Evolutionary conservation across 2,329 filamentous ascomycete genomes (phyloP), one percentile per base, ranked within the genome.

Genomic region (Aspergillus flavus): DNA sequence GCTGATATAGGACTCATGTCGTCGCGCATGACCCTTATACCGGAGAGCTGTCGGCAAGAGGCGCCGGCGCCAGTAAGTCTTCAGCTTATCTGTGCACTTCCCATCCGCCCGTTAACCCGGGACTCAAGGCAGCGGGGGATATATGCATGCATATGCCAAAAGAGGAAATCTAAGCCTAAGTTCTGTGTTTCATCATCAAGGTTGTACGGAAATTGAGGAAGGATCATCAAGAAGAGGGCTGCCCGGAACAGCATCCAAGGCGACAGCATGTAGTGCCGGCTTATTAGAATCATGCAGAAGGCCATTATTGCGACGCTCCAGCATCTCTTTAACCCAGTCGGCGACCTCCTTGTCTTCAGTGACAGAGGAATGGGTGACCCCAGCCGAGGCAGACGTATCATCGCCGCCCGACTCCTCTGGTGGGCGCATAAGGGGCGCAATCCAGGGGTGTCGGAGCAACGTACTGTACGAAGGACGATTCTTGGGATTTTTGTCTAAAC

Each of bases 401-500:
- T 73, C 43, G 26, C 58, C 71, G 64, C 92, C 89, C 0, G 48
- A n/a, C 28, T 93, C 92, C 1, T 88, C 91, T n/a, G 88, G 85
- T 2, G 92, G 92, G 69, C 93, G 91, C 66, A 89, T 86, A 43
- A 97, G 83, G 1, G 87, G 84, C 10, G 88, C 85, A 6, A 99
- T 85, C 95, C 95, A 99, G 32, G 92, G 88, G 74, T 98, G 94
- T 71, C 92, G 88, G 12, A 99, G 85, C 6, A 99, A 86, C 84
- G 92, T 93, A 58, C 90, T 88, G 75, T 99, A 99, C 0, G 91
- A 95, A n/a, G 94, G 94, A n/a, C 95, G 89, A 64, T 96, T 87
- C 69, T 92, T 91, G 10, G 95, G 92, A 26, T 92, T 91, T 78
- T 99, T 99, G 83, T 97, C 93, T 54, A 99, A 84, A 76, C 95